Conservation (phyloP, 345 rosid species). For the Crucihimalaya himalaica region DNA sequence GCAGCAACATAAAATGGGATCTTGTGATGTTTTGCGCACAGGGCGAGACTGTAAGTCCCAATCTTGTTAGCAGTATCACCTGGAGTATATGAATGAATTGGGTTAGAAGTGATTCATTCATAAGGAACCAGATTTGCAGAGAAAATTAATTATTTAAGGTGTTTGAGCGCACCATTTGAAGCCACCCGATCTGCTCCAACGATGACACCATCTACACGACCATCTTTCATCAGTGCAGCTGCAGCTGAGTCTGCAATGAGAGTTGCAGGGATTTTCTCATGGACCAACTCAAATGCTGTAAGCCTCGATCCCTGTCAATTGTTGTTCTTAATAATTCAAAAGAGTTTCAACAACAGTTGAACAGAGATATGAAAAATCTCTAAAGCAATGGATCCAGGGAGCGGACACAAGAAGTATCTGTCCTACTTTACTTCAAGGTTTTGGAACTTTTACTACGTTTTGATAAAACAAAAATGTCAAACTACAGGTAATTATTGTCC, state of each 20-base stretch:
- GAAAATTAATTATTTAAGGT: slow-evolving; percentile 20
- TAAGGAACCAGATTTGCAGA: slow-evolving; percentile 1
- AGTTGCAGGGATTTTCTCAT: slow-evolving; percentile 86
- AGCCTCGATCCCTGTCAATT: slow-evolving; percentile 82
- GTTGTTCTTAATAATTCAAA: neutral
- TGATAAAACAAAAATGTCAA: neutral
- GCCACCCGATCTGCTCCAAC: slow-evolving; percentile 98
- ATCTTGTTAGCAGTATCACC: slow-evolving; percentile 99
- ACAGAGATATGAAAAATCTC: neutral
- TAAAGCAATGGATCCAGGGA: neutral
- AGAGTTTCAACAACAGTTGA: neutral
- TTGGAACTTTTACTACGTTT: neutral
- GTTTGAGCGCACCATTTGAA: slow-evolving; percentile 62
- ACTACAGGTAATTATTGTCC: neutral
- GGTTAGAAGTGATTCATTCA: neutral
- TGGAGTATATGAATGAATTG: slow-evolving; percentile 32
- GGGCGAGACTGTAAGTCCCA: slow-evolving; percentile 93
- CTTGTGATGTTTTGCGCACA: slow-evolving; percentile 69
- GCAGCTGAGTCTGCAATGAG: slow-evolving; percentile 95
- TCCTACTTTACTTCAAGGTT: neutral
- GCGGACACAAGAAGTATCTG: neutral
- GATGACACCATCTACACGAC: slow-evolving; percentile 70
- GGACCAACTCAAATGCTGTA: slow-evolving; percentile 93
- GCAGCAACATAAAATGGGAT: slow-evolving; percentile 91
- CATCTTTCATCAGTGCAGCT: slow-evolving; percentile 84